These are phyloP conservation scores for Passalora sequoiae DNA, from an alignment of 2,329 filamentous ascomycete species.

Conservation along the genomic window DNA sequence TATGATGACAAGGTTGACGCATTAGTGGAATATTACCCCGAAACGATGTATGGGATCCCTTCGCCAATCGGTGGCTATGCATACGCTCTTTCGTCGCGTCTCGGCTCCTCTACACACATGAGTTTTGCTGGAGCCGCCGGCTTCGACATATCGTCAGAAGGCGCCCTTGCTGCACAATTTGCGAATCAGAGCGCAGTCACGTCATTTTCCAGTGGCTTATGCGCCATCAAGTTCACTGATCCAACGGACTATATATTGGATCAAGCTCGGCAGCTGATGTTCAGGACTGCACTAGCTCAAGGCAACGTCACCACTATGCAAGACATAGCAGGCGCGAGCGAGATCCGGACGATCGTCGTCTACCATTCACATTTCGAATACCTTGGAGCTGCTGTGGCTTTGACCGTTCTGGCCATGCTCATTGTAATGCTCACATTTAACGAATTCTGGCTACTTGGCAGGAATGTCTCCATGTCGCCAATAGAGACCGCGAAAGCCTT, in stretches of 20 bases:
- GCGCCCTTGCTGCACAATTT: conserved; percentile 13
- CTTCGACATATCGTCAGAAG: conserved; percentile 10
- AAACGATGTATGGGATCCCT: conserved; percentile 11
- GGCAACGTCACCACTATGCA: conserved; percentile 13
- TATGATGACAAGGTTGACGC: conserved; percentile 6
- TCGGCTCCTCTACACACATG: conserved; percentile 11
- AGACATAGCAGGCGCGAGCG: conserved; percentile 2
- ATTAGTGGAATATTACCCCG: conserved; percentile 5
- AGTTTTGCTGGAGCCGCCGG: conserved; percentile 14
- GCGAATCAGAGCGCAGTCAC: conserved; percentile 10
- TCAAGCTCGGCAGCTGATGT: conserved; percentile 18
- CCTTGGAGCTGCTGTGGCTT: conserved; percentile 9
- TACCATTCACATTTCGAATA: conserved; percentile 12
- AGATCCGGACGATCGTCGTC: conserved; percentile 7
- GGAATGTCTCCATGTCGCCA: conserved; percentile 14
- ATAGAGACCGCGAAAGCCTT: conserved; percentile 19
- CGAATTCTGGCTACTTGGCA: conserved; percentile 12
- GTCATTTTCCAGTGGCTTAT: conserved; percentile 7
- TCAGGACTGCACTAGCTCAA: conserved; percentile 15
- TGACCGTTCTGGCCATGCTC: conserved; percentile 12
- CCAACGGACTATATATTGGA: conserved; percentile 11
- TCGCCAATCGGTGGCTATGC: conserved; percentile 14
- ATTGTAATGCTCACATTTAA: conserved; percentile 11
- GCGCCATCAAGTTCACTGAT: conserved; percentile 14
- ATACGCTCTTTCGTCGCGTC: conserved; percentile 13